Evolutionary conservation across 1,139 yeast species (phyloP), one percentile per base, ranked within the genome.

Genomic region (Scheffersomyces parashehatae): DNA sequence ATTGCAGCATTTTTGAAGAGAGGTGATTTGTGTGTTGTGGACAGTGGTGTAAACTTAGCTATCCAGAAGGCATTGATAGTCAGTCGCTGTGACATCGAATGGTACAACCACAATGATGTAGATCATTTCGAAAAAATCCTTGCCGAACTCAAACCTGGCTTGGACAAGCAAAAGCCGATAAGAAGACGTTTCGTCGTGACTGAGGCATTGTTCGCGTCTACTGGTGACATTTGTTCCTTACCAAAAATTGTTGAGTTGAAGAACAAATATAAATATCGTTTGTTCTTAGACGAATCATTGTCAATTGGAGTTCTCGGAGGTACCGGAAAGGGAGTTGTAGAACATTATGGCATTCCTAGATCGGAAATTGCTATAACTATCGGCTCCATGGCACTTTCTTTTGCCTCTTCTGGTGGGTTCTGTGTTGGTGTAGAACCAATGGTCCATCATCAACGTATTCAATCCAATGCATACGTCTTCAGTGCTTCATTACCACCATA

Each of bases 401-500:
- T 91, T 53, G 95, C 91, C n/a, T 77, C 95, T 7, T 84, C 95
- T 36, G 99, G 99, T 50, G 99, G 97, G 0, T 93, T 89, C 65
- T 93, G 96, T 61, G 88, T 88, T 24, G 99, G 98, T 47, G 85
- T 81, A 35, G 68, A 70, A 34, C 85, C 85, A 46, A 88, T 93
- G 91, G 82, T 91, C 36, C 87, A 85, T 55, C 97, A 93, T 67
- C 99, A 95, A 74, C 83, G 95, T 60, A 85, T 91, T 57, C 88
- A 90, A 29, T 88, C 96, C 8, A 75, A 79, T 53, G 97, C 97
- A 3, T 93, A 89, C 60, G 95, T 95, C 47, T 93, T 89, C 61
- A 86, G 96, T 60, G 99, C 99, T 8, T 82, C 97, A 3, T 79
- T 93, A 62, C 98, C 99, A 11, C 95, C 98, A 13, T 91, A 87